Base-by-base conservation (phyloP, 768 basidiomycete genomes). In the Phaeotremella fagi region DNA sequence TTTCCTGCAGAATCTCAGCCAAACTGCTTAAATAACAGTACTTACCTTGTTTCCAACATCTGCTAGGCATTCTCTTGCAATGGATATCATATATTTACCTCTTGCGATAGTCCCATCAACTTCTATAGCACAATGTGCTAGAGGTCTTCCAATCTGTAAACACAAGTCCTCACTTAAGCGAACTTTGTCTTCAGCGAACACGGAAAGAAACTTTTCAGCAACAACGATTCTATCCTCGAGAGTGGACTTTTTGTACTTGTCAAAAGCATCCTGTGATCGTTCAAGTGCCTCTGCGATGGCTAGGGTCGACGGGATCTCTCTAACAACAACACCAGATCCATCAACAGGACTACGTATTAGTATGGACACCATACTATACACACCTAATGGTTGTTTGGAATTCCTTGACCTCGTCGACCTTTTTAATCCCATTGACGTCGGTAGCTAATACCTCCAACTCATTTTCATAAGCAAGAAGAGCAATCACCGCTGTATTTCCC, bases 61-160 rank as follows among this genome's bases (percentile, higher is more conserved):
- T 4, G 81, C 79, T 3, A 95, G 82, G 35, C 81, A 79, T 3
- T 81, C 75, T 48, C 80, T 78, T 0, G 91, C 90, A 60, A 91
- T 89, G 42, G 81, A 81, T 35, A 92, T 77, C 82, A 95, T 81
- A 69, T 90, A 86, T 25, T 80, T 78, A 11, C 88, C 85, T 18
- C 91, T 82, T 35, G 86, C 85, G 25, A 90, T 66, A 43, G 85
- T 82, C 0, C 89, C 88, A 24, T 80, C 78, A 25, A 91, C 77
- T 72, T 95, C 91, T 6, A 86, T 86, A 5, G 82, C 73, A 31
- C 78, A 78, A 70, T 92, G 90, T 0, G 82, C 80, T 37, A 88
- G 78, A 0, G 91, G 91, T 87, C 89, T 79, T 36, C 92, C 92
- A 85, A 97, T 94, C 75, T 94, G 87, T 50, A 83, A 61, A 0